Evolutionary conservation across 164 flowering plant species (phyloP).

Genomic region (Nymphaea thermarum): DNA sequence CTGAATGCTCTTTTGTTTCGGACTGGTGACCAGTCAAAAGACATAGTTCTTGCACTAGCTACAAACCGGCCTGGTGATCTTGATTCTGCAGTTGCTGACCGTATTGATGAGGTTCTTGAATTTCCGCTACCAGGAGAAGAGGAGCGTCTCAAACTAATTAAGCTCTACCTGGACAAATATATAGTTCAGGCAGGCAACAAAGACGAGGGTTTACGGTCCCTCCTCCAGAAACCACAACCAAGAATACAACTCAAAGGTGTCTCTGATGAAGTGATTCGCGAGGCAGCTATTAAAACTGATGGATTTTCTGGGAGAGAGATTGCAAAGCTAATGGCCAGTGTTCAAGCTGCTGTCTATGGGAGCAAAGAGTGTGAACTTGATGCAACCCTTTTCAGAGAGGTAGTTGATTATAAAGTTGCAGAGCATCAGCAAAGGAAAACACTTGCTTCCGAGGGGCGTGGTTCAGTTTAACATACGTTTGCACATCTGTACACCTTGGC

Average conservation of each 20-base stretch:
- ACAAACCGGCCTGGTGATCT: constrained; percentile 98
- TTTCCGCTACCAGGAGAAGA: constrained; percentile 89
- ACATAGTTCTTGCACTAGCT: constrained; percentile 92
- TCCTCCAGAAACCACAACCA: constrained; percentile 46
- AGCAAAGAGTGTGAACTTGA: constrained; percentile 72
- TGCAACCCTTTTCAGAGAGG: constrained; percentile 69
- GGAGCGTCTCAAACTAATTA: constrained; percentile 74
- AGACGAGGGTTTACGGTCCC: constrained; percentile 32
- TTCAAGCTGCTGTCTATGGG: constrained; percentile 96
- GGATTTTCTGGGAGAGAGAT: constrained; percentile 98
- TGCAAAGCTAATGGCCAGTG: constrained; percentile 91
- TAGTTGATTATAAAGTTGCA: constrained; percentile 91
- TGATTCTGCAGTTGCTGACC: constrained; percentile 90
- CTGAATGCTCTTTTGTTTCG: constrained; percentile 91
- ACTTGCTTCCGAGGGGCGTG: constrained; percentile 33
- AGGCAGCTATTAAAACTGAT: constrained; percentile 78
- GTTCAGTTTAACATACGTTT: not conserved
- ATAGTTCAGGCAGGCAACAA: constrained; percentile 71
- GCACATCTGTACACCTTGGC: not conserved
- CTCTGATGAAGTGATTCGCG: constrained; percentile 58
- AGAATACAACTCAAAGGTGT: constrained; percentile 75
- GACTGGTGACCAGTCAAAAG: constrained; percentile 97
- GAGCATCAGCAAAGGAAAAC: constrained; percentile 86
- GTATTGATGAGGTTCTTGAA: constrained; percentile 84
- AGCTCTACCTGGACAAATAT: constrained; percentile 85